Evolutionary conservation across 2,329 filamentous ascomycete species (phyloP).

Genomic region (Aspergillus proliferans): DNA sequence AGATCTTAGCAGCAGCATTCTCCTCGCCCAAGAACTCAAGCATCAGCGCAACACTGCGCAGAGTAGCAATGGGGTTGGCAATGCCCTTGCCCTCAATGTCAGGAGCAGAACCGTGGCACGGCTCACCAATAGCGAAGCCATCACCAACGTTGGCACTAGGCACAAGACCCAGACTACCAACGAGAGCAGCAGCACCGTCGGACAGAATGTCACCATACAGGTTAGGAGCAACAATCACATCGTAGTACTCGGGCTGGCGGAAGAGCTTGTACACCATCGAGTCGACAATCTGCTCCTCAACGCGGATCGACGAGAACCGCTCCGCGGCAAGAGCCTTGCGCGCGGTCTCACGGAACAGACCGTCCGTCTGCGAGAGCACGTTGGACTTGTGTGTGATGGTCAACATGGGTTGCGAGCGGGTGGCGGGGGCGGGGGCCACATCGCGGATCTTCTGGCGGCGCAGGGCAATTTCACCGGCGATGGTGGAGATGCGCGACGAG

Average conservation of each 20-base stretch:
- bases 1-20: conserved; percentile 79
- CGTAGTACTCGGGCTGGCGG: conserved; percentile 89
- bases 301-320: conserved; percentile 57
- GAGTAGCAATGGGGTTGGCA: conserved; percentile 92
- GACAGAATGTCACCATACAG: conserved; percentile 96
- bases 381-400: conserved; percentile 99
- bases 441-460: conserved; percentile 75
- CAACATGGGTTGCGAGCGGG: conserved; percentile 65
- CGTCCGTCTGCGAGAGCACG: conserved; percentile 92
- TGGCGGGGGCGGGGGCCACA: conserved; percentile 38
- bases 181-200: conserved; percentile 88
- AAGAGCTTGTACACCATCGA: conserved; percentile 99
- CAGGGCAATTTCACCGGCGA: conserved; percentile 91
- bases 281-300: conserved; percentile 98
- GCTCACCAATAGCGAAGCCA: conserved; percentile 92
- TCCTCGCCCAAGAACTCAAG: conserved; percentile 90
- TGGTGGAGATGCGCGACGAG: conserved; percentile 76
- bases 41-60: conserved; percentile 88
- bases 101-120: conserved; percentile 91
- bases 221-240: conserved; percentile 96
- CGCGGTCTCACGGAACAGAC: conserved; percentile 79
- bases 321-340: conserved; percentile 63
- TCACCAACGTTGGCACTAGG: conserved; percentile 94
- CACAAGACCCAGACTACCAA: conserved; percentile 85
- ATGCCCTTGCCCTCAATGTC: conserved; percentile 91